These are phyloP conservation scores for Suillus discolor DNA, from an alignment of 768 basidiomycete species.

Conservation along the genomic window DNA sequence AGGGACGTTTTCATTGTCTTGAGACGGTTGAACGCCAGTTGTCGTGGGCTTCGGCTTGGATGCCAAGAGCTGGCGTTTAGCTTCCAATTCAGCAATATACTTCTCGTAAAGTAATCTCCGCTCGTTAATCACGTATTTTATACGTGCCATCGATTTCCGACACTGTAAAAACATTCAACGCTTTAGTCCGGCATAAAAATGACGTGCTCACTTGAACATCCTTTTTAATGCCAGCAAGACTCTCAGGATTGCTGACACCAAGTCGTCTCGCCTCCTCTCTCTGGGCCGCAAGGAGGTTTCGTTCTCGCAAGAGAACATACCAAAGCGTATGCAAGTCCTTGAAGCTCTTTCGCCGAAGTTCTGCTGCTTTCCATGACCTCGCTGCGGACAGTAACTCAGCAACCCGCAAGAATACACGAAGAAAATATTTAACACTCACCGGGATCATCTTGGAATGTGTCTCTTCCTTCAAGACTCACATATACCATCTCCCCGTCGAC, in stretches of 20 bases:
- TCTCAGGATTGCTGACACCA: constrained; percentile 39
- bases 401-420: background rate
- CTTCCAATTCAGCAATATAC: constrained; percentile 18
- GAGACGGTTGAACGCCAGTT: constrained; percentile 3
- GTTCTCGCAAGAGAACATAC: constrained; percentile 88
- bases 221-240: constrained; percentile 31
- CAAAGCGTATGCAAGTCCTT: constrained; percentile 92
- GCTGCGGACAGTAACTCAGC: constrained; percentile 50
- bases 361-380: constrained; percentile 83
- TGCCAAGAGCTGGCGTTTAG: constrained; percentile 9
- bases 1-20: constrained; percentile 11
- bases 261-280: constrained; percentile 73
- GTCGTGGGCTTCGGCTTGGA: constrained; percentile 2
- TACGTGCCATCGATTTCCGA: constrained; percentile 95
- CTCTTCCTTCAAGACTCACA: constrained; percentile 45
- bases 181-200: constrained; percentile 12
- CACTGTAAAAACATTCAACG: constrained; percentile 48
- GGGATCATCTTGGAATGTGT: constrained; percentile 33
- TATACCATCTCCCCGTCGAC: constrained; percentile 53
- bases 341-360: constrained; percentile 90
- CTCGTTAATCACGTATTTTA: constrained; percentile 91
- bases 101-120: constrained; percentile 79
- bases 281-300: constrained; percentile 90
- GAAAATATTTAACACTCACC: constrained; percentile 32
- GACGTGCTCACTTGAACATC: constrained; percentile 46